Evolutionary conservation across 371 early-diverging fungal genomes (phyloP), one percentile per base, ranked within the genome.

Genomic region (Saksenaea vasiformis): DNA sequence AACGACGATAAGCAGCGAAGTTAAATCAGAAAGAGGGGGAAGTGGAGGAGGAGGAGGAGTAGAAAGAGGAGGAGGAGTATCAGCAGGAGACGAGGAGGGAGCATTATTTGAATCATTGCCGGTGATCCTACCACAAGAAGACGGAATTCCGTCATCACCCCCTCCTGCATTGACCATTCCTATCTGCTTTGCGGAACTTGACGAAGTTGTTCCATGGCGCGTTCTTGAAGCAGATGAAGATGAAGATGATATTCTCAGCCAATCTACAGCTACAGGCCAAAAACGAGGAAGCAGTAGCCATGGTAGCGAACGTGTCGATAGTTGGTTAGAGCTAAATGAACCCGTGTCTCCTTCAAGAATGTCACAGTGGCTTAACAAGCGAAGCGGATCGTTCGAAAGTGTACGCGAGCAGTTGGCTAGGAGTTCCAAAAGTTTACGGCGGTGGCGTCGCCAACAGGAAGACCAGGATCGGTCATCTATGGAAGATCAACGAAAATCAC

Each of bases 181-280:
- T 24, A 44, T 65, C 0, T 64, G 58, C 15, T 53, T 61, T 11
- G 58, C 61, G 38, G 61, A 61, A 35, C 54, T 69, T 14, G 69
- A 69, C 14, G 65, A 61, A 35, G 69, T 59, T 1, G 69, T 69
- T 24, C 69, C 69, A 13, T 69, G 69, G 69, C 61, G 69, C 8
- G 69, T 69, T 5, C 65, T 69, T 4, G 69, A 69, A 41, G 65
- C 58, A 22, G 61, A 61, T 19, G 60, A 60, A n/a, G 61, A 61
- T 14, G 53, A 44, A 44, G 54, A 61, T 3, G 54, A 53, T 35
- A 27, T 35, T 14, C 35, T n/a, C 14, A 47, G 51, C 56, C 38
- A 47, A 17, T 24, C 64, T 7, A 15, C 51, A 26, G 13, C n/a
- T 27, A 2, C 51, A 38, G 37, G 22, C 22, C 51, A 51, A 10